Base-by-base conservation (phyloP, 805 yeast genomes). In the Komagataella phaffii region DNA sequence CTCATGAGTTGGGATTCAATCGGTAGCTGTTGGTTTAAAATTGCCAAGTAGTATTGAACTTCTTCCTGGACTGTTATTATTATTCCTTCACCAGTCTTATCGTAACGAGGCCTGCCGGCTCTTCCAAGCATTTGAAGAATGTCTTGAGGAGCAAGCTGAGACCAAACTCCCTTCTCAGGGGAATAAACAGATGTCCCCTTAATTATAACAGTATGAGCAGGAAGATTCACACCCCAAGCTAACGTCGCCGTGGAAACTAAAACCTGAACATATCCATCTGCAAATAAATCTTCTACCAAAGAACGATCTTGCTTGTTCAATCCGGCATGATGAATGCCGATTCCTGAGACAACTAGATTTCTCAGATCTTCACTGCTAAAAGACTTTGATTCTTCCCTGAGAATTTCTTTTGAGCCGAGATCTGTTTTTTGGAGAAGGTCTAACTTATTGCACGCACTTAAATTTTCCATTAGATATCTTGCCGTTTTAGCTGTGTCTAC, bases 141-240 rank as follows among this genome's bases (percentile, higher is more conserved):
- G 67, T 93, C 98, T 60, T 91, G 99, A 0, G 97, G 95, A 0
- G 96, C 83, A n/a, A 91, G 69, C 60, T 87, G 93, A 2, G 80
- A 80, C 97, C 98, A 91, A 6, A 77, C 68, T 51, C 97, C 96
- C 55, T 77, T 79, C 56, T 85, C 93, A 0, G 99, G 97, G 4
- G 93, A 85, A 60, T 95, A 93, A 0, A 89, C 82, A 60, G 88
- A 95, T 0, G 99, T 91, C 0, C 98, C 98, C 60, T 88, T 88
- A 55, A 89, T 86, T 24, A 89, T 82, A 30, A 89, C 97, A 0
- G 96, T 88, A 61, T 90, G 96, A 0, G 96, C 96, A 2, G 97
- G 97, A 52, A 89, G 72, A 62, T 89, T 89, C 36, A 89, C 96
- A 75, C 97, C 97, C 97, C 97, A 89, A 0, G 97, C 96, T 54